Percentiles rank a stretch among this genome's conserved stretches.
Conservation (phyloP, 2,329 filamentous ascomycete species). For the Diaporthe destruens region DNA sequence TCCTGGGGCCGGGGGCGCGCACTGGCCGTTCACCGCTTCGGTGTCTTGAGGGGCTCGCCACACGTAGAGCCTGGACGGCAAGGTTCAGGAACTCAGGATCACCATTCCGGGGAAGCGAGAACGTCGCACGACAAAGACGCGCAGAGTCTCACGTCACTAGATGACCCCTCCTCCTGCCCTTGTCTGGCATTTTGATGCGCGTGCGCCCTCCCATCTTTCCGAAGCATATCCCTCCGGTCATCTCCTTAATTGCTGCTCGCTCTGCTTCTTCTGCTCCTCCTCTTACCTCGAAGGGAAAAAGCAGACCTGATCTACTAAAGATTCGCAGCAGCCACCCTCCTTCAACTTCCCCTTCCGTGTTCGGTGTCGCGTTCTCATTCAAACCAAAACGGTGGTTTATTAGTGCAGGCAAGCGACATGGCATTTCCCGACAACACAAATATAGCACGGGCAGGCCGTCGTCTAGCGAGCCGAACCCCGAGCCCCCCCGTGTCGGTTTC, state of each 20-base stretch:
- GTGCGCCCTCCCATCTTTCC: slow-evolving; percentile 11
- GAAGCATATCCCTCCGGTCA: slow-evolving; percentile 15
- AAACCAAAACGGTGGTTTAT: neutral
- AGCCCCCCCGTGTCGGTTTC: neutral
- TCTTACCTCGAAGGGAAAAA: neutral
- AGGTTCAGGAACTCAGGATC: slow-evolving; percentile 34
- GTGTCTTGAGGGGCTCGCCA: slow-evolving; percentile 1
- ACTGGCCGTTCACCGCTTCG: slow-evolving; percentile 28
- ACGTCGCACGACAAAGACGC: slow-evolving; percentile 29
- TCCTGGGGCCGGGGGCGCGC: neutral
- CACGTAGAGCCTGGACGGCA: slow-evolving; percentile 9
- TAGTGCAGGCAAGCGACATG: slow-evolving; percentile 13
- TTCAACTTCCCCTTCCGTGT: neutral
- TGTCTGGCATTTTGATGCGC: slow-evolving; percentile 2
- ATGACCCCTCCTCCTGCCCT: slow-evolving; percentile 26
- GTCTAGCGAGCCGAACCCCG: slow-evolving; percentile 8
- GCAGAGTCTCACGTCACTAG: slow-evolving; percentile 30
- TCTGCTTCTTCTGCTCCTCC: slow-evolving; percentile 6
- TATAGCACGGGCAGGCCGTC: slow-evolving; percentile 17
- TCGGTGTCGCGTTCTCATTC: neutral
- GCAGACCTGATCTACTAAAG: slow-evolving; percentile 12
- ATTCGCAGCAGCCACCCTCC: slow-evolving; percentile 2
- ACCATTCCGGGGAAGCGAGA: slow-evolving; percentile 29
- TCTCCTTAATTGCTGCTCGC: slow-evolving; percentile 23
- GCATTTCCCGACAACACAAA: slow-evolving; percentile 17